Evolutionary conservation across 805 yeast species (phyloP), one percentile per base, ranked within the genome.

Genomic region (baker's yeast (Saccharomyces cerevisiae)): DNA sequence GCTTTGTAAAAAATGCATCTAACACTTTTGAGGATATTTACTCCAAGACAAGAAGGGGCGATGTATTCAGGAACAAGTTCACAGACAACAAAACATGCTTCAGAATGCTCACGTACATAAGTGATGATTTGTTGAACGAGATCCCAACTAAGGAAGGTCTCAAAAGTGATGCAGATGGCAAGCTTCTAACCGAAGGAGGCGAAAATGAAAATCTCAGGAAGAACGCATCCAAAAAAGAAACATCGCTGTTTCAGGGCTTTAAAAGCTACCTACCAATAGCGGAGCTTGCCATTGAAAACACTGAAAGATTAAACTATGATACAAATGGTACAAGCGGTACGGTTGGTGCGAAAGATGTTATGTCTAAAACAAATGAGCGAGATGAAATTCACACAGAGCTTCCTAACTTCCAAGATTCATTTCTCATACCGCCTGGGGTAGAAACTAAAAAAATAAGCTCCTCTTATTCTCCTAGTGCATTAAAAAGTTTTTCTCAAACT

Each of bases 181-280:
- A n/a, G 21, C 26, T 47, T 30, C 14, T 22, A 14, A 29, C 32
- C 5, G 49, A 52, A 24, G 55, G 56, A 4, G 58, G 59, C 41
- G 52, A 53, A 32, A 63, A 57, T 9, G 59, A 55, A 36, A 41
- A 51, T 30, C 46, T 49, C 13, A 51, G 55, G 28, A 52, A 55
- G 8, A 55, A 57, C 30, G 50, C 53, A 13, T 41, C 49, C 6
- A 64, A 49, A 49, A 29, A 63, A 17, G 61, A 65, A 9, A 80
- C 79, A 58, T 80, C 89, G 2, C 68, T 86, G 24, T 84, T 79
- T 61, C 91, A 85, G 67, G 90, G 91, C 1, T 84, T 86, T 63
- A 75, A 76, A 61, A 87, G 89, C 3, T 73, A 80, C 0, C 64
- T 77, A 36, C 82, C 82, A 0, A 78, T 78, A 17, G 69, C 79